Evolutionary conservation across 108 stramenopile genomes (phyloP).

Genomic region (Pseudonitzschia delicatissima): DNA sequence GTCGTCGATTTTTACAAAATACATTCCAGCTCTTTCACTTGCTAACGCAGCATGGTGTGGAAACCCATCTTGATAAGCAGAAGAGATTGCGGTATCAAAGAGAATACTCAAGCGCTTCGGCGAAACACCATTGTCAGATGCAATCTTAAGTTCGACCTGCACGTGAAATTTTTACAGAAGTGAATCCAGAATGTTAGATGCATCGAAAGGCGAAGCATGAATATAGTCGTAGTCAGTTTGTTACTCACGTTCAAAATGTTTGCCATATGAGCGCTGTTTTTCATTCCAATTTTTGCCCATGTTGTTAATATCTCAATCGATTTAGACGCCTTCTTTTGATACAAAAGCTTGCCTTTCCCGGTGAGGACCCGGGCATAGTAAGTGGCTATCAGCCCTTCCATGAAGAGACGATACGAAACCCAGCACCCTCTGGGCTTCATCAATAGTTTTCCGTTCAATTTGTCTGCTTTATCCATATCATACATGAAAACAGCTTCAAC

Average conservation of each 20-base stretch:
- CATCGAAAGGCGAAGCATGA: not conserved
- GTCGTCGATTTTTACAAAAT: not conserved
- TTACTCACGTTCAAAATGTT: constrained; percentile 19
- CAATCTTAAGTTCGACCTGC: constrained; percentile 3
- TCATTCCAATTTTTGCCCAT: constrained; percentile 20
- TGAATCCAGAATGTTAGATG: not conserved
- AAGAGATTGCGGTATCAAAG: constrained; percentile 4
- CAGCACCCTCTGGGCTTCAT: constrained; percentile 20
- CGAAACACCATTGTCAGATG: not conserved
- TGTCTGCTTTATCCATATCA: constrained; percentile 15
- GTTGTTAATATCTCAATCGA: constrained; percentile 16
- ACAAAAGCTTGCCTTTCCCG: constrained; percentile 9
- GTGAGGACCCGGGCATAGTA: not conserved
- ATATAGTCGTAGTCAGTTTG: not conserved
- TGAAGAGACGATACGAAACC: constrained; percentile 16
- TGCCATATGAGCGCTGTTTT: constrained; percentile 19
- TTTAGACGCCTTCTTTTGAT: constrained; percentile 19
- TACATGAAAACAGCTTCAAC: constrained; percentile 19
- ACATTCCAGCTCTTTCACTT: constrained; percentile 15
- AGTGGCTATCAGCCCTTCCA: constrained; percentile 20
- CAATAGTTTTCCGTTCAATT: constrained; percentile 4
- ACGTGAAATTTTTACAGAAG: not conserved
- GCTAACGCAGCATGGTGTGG: constrained; percentile 12
- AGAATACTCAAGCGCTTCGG: not conserved
- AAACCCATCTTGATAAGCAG: constrained; percentile 5